Conservation (phyloP, 2,329 filamentous ascomycete genomes). For the Cytospora leucostoma region DNA sequence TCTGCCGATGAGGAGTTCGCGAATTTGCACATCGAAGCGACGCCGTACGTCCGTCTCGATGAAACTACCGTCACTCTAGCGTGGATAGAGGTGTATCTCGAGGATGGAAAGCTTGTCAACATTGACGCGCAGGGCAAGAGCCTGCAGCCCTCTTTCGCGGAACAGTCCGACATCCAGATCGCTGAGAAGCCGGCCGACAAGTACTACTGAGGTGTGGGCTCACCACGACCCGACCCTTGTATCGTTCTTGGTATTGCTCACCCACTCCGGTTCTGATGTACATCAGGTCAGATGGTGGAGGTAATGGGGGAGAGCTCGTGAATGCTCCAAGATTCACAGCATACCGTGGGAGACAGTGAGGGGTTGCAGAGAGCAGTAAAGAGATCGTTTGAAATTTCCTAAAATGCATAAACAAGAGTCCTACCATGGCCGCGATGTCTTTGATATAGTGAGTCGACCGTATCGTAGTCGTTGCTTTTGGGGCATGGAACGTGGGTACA, state of each 20-base stretch:
- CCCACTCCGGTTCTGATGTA: too few relatives aligned
- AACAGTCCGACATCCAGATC: constrained; percentile 4
- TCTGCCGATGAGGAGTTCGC: background rate
- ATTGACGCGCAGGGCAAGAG: background rate
- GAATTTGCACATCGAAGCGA: background rate
- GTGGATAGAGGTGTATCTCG: background rate
- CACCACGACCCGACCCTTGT: background rate
- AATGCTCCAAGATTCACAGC: too few relatives aligned
- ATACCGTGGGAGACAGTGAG: too few relatives aligned
- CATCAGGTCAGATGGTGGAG: too few relatives aligned
- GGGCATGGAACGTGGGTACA: too few relatives aligned
- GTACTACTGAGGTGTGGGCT: background rate
- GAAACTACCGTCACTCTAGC: background rate
- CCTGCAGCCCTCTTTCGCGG: constrained; percentile 10
- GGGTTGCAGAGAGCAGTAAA: too few relatives aligned
- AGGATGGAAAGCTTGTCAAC: background rate
- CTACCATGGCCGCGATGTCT: background rate
- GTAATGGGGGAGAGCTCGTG: too few relatives aligned
- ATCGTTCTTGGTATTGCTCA: background rate
- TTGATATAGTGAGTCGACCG: too few relatives aligned
- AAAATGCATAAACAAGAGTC: too few relatives aligned
- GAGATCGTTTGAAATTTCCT: too few relatives aligned
- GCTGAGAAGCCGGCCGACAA: constrained; percentile 3
- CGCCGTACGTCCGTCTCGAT: background rate
- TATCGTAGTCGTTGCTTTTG: background rate